These are phyloP conservation scores for Suillus americanus DNA, from an alignment of 768 basidiomycete species.

Conservation along the genomic window DNA sequence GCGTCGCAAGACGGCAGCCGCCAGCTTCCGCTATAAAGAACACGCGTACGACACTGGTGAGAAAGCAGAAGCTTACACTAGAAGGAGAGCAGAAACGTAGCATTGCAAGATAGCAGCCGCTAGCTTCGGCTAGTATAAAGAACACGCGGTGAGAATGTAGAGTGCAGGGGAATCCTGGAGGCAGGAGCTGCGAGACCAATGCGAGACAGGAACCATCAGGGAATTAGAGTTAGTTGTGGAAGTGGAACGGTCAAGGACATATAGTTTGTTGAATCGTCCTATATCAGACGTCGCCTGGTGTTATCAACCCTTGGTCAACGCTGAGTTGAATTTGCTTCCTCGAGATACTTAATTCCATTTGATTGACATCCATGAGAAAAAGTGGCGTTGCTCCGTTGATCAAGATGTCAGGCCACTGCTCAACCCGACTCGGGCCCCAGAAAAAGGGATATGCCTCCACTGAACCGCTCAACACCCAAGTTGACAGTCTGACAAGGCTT, in stretches of 20 bases:
- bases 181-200: neutral
- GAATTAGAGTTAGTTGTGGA: neutral
- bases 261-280: neutral
- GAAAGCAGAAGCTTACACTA: neutral
- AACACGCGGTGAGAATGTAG: neutral
- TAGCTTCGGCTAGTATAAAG: neutral
- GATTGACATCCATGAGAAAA: conserved; percentile 5
- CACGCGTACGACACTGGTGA: conserved; percentile 1
- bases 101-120: neutral
- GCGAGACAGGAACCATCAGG: neutral
- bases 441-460: neutral
- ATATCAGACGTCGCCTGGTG: neutral
- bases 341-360: neutral
- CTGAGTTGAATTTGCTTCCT: neutral
- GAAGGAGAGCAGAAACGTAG: neutral
- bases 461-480: neutral
- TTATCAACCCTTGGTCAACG: neutral
- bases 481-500: neutral
- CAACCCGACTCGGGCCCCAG: neutral
- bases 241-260: neutral
- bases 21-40: neutral
- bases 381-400: neutral
- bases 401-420: neutral
- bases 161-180: neutral
- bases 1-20: neutral